A percentile compares a stretch with the other conserved stretches of the same genome.
Evolutionary conservation across 345 rosid species (phyloP).

Genomic region (Eucalyptus rudis): DNA sequence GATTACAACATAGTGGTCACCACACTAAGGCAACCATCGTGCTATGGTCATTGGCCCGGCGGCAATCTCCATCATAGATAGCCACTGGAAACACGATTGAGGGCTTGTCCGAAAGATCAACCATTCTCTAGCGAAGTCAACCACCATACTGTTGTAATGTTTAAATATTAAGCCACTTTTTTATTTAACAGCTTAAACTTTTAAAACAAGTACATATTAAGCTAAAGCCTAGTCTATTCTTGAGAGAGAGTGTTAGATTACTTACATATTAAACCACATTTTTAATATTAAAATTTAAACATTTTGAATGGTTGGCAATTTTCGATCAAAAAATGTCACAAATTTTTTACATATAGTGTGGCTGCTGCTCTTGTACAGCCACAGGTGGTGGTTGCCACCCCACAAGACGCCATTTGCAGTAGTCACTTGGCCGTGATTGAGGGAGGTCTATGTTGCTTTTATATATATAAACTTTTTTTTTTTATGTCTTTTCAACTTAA

Average conservation of each 20-base stretch:
- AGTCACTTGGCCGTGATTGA: not conserved
- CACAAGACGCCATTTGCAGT: not conserved
- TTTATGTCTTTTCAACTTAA: not conserved
- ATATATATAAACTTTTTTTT: too few species aligned
- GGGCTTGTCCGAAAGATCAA: not conserved
- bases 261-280: not conserved
- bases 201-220: too few species aligned
- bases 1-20: not conserved
- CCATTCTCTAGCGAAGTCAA: too few species aligned
- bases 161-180: not conserved
- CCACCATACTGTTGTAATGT: accelerated
- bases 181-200: too few species aligned
- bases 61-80: not conserved
- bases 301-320: not conserved
- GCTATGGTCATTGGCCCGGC: not conserved
- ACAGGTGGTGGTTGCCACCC: not conserved
- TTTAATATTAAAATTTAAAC: not conserved
- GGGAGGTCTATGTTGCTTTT: not conserved
- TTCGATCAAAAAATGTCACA: not conserved
- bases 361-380: not conserved
- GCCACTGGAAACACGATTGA: not conserved
- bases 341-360: too few species aligned
- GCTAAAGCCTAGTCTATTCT: not conserved
- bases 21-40: not conserved
- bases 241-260: not conserved